Evolutionary conservation across 1,284 basidiomycete species (phyloP).

Genomic region (Cutaneotrichosporon dermatis): DNA sequence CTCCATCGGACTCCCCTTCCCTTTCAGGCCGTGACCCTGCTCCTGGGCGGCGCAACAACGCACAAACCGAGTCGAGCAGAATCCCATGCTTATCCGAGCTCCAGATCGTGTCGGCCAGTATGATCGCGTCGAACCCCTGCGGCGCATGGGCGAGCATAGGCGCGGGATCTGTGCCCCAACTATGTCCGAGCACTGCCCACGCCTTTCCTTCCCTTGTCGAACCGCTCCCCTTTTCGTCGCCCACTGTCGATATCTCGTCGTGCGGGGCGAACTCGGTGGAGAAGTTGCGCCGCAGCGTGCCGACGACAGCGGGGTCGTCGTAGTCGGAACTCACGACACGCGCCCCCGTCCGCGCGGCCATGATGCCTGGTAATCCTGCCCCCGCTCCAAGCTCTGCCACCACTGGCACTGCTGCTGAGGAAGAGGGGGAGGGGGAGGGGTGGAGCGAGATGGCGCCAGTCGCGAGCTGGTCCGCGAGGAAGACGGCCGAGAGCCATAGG

Average conservation of each 20-base stretch:
- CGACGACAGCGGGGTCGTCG: slow-evolving; percentile 32
- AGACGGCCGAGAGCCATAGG: slow-evolving; percentile 44
- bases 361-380: slow-evolving; percentile 38
- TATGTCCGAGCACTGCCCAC: slow-evolving; percentile 34
- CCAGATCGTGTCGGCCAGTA: slow-evolving; percentile 47
- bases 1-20: too few relatives aligned
- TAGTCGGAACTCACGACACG: slow-evolving; percentile 43
- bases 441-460: not conserved
- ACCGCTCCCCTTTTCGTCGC: too few relatives aligned
- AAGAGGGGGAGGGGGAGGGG: too few relatives aligned
- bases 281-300: slow-evolving; percentile 32
- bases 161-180: slow-evolving; percentile 35
- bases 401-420: too few relatives aligned
- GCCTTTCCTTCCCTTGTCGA: too few relatives aligned
- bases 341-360: slow-evolving; percentile 18
- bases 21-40: too few relatives aligned
- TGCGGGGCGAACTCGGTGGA: not conserved
- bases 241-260: too few relatives aligned
- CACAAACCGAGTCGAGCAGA: slow-evolving; percentile 35
- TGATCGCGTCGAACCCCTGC: slow-evolving; percentile 31
- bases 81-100: slow-evolving; percentile 31
- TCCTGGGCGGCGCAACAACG: too few relatives aligned
- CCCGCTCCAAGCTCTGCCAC: slow-evolving; percentile 46
- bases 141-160: slow-evolving; percentile 14
- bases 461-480: slow-evolving; percentile 39